Evolutionary conservation across 2,329 filamentous ascomycete species (phyloP).

Genomic region (Botryotinia convoluta): DNA sequence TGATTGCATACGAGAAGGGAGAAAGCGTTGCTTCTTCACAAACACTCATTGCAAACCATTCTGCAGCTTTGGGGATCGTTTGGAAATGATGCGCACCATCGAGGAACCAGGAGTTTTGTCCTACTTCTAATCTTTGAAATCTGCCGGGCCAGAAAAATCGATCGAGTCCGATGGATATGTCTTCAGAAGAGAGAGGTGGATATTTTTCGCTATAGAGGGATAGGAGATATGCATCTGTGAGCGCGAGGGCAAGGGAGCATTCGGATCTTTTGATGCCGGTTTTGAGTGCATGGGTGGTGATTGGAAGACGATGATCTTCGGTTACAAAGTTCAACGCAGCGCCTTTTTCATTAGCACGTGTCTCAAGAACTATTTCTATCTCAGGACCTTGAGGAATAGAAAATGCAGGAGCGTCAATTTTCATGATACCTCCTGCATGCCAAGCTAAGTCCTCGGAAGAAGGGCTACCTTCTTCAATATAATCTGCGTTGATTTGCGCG

Average conservation of each 20-base stretch:
- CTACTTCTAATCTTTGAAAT: conserved; percentile 60
- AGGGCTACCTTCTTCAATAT: conserved; percentile 58
- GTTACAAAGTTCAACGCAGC: conserved; percentile 40
- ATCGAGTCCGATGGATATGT: conserved; percentile 60
- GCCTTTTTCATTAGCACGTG: conserved; percentile 50
- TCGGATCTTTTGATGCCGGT: conserved; percentile 58
- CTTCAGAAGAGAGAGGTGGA: conserved; percentile 56
- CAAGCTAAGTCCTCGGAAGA: conserved; percentile 64
- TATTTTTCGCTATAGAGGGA: conserved; percentile 41
- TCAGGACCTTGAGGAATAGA: conserved; percentile 51
- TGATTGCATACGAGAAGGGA: conserved; percentile 16
- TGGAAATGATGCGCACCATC: conserved; percentile 51
- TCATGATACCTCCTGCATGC: conserved; percentile 72
- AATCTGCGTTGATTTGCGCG: conserved; percentile 63
- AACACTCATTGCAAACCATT: conserved; percentile 64
- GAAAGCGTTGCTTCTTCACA: conserved; percentile 37
- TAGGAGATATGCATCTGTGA: conserved; percentile 43
- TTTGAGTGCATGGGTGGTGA: conserved; percentile 37
- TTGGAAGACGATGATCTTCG: conserved; percentile 26
- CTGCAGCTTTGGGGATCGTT: conserved; percentile 74
- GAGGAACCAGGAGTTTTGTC: conserved; percentile 35
- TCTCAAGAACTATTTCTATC: conserved; percentile 46
- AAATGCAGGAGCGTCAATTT: conserved; percentile 56
- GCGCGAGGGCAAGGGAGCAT: conserved; percentile 47
- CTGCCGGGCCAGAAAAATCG: conserved; percentile 74